Base-by-base conservation (phyloP, 208 protist species). In the Acanthamoeba castellanii region DNA sequence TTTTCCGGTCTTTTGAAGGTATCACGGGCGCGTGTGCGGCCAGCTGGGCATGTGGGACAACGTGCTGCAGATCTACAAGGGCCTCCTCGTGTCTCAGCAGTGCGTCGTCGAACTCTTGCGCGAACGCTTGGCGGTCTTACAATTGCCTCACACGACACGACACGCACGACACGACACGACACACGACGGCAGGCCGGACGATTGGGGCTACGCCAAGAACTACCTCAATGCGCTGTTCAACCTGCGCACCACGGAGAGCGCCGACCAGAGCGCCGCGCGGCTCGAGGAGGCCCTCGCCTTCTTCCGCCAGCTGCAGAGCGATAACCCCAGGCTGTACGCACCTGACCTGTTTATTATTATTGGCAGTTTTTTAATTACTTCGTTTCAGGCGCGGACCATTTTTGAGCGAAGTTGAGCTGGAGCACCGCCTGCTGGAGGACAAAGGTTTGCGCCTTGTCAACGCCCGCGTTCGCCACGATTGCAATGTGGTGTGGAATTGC, bases 161-260 rank as follows among this genome's bases (percentile, higher is more conserved):
- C 37, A 42, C 37, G 3, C 37, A 42, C 37, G 1, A 42, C 37
- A 42, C 37, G 1, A 42, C 37, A 42, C 37, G 1, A 42, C 37
- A 42, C 37, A 42, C 37, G 1, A n/a, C 18, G 27, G 18, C 32
- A 93, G 88, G 66, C 66, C 88, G 32, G 88, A 93, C 37, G 88
- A 93, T 55, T 93, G 88, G 88, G 88, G 88, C 37, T 93, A 93
- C 32, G 34, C 37, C 27, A 42, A 30, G n/a, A 61, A 61, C n/a
- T 78, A 55, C 68, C 32, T 93, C 14, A 93, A 93, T 78, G 59
- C 88, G 13, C 57, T 93, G 32, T 93, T 93, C 66, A 78, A 93
- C 34, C 82, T 90, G 16, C 47, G 82, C 30, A 9, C 47, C 14
- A 82, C 34, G 14, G 74, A 82, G 37, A 50, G 34, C 32, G 74